These are phyloP conservation scores for Aureobasidium uvarum DNA, from an alignment of 2,329 filamentous ascomycete genomes.

Conservation along the genomic window DNA sequence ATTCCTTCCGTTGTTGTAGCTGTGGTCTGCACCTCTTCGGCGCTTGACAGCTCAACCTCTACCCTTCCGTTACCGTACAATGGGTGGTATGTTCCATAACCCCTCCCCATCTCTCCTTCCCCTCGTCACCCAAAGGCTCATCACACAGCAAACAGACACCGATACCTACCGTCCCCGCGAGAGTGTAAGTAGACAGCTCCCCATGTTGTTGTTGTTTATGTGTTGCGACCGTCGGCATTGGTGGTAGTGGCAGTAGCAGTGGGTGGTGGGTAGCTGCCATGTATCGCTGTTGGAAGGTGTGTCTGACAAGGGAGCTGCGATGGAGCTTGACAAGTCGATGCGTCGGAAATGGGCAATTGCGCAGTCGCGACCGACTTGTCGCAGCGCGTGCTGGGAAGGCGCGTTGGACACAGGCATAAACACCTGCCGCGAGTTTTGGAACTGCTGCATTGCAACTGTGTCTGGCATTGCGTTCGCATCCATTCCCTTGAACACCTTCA, in stretches of 20 bases:
- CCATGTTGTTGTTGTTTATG: constrained; percentile 6
- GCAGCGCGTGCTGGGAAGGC: constrained; percentile 20
- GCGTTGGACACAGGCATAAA: background rate
- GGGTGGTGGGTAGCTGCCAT: constrained; percentile 2
- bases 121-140: constrained; percentile 25
- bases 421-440: background rate
- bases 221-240: constrained; percentile 19
- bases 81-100: constrained; percentile 26
- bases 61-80: constrained; percentile 25
- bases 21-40: constrained; percentile 24
- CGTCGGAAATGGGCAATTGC: background rate
- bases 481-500: background rate
- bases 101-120: constrained; percentile 26
- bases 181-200: constrained; percentile 32
- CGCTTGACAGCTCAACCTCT: constrained; percentile 27
- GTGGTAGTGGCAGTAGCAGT: constrained; percentile 13
- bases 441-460: constrained; percentile 17
- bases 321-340: constrained; percentile 14
- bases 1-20: constrained; percentile 27
- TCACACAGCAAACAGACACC: constrained; percentile 30
- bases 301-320: constrained; percentile 15
- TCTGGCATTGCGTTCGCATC: background rate
- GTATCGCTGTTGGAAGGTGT: background rate
- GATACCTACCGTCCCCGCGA: constrained; percentile 37
- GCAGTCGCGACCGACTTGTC: constrained; percentile 17